Evolutionary conservation across 768 basidiomycete genomes (phyloP), one percentile per base, ranked within the genome.

Genomic region (Phylloporus scabripes): DNA sequence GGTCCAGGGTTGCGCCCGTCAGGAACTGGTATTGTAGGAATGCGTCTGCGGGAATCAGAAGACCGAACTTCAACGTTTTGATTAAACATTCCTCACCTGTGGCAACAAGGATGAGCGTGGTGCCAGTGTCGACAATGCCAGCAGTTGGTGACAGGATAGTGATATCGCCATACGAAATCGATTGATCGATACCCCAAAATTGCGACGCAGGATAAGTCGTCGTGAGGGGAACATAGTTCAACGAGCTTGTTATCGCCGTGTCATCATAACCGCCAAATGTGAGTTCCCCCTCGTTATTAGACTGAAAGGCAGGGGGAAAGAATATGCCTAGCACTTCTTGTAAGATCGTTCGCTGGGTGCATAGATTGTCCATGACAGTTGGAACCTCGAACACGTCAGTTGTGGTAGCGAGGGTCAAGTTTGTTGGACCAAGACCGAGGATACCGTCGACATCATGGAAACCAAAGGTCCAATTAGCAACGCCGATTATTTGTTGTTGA

Each of bases 401-500:
- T 7, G 63, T 42, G 2, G 61, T 59, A 46, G 57, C 64, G 1
- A 42, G 17, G 0, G 73, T 74, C 36, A 74, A 52, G 49, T 63
- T 66, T 5, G 47, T 40, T 3, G 74, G 74, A 15, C 73, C 64
- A 12, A 58, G 42, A 58, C 74, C 57, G 9, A 76, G 64, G 42
- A 75, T 70, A 7, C 74, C 74, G 33, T 74, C 72, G 9, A 74
- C 55, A n/a, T 55, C 67, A n/a, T 49, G 14, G 26, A 70, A 63
- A 11, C 68, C 70, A 1, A 15, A 0, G 12, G 61, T 40, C 7
- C 29, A 44, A 2, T 52, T 43, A 1, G 75, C 72, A 38, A 67
- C 67, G 8, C 72, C 57, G 9, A 76, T 70, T 12, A 60, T 61
- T 54, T 76, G 75, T 1, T 48, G 31, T 11, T 24, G 7, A 14